These are phyloP conservation scores for Solanum lycopersicoides DNA, from an alignment of 257 asterid genomes.

Conservation along the genomic window DNA sequence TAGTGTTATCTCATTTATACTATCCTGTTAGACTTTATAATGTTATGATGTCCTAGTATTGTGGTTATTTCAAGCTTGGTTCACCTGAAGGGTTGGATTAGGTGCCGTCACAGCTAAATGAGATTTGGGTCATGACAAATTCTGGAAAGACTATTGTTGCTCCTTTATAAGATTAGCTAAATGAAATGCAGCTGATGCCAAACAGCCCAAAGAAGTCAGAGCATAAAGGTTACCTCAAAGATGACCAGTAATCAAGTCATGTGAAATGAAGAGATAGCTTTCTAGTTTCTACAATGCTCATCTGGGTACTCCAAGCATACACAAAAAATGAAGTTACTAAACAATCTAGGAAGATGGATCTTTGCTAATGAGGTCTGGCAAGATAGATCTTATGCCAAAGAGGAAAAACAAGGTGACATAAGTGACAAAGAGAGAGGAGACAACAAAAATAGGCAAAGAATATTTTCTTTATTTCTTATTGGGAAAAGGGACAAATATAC, in stretches of 20 bases:
- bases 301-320: background rate
- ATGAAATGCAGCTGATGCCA: background rate
- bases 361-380: background rate
- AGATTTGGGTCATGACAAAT: background rate
- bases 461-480: background rate
- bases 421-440: background rate
- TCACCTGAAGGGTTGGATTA: background rate
- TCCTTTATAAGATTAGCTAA: background rate
- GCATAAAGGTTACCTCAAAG: background rate
- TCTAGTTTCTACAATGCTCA: background rate
- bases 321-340: background rate
- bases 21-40: background rate
- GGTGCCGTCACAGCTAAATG: background rate
- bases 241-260: background rate
- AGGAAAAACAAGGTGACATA: background rate
- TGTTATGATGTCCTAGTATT: background rate
- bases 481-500: background rate
- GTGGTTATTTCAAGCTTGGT: background rate
- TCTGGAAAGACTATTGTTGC: background rate
- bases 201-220: background rate
- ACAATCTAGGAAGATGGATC: background rate
- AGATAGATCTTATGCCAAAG: background rate
- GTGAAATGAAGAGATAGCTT: background rate
- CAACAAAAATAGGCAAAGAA: background rate
- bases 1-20: background rate